Percentiles rank a stretch among this genome's conserved stretches.
Conservation (phyloP, 805 yeast genomes). For the Ogataea trehaloabstinens region DNA sequence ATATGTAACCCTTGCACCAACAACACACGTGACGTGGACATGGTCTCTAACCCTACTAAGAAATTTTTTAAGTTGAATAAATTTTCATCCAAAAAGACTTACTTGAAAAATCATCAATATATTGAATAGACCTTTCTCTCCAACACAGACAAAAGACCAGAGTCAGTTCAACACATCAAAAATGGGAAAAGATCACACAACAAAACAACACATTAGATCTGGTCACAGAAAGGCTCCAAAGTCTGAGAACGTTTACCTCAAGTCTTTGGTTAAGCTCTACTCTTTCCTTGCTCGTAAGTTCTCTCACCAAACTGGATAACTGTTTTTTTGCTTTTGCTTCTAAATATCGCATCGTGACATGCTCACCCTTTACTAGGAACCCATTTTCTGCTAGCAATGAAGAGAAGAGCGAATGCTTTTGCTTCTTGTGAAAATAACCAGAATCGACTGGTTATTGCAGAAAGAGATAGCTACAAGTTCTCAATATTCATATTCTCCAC, state of each 20-base stretch:
- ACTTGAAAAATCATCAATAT: neutral
- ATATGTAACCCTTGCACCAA: too few species aligned
- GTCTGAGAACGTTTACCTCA: conserved; percentile 98
- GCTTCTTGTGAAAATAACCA: neutral
- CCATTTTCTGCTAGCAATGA: too few species aligned
- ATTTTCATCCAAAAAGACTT: too few species aligned
- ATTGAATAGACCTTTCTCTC: neutral
- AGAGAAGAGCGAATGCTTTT: too few species aligned
- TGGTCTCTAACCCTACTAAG: too few species aligned
- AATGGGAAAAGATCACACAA: conserved; percentile 97
- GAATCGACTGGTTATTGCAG: neutral
- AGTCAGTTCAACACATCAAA: neutral
- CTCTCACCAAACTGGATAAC: conserved; percentile 6
- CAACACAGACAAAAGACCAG: neutral
- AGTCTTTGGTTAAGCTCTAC: conserved; percentile 96
- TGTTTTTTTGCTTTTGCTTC: conserved; percentile 25
- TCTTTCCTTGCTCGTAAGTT: conserved; percentile 99
- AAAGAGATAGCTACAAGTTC: too few species aligned
- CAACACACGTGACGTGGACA: too few species aligned
- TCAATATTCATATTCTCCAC: neutral
- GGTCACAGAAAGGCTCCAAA: conserved; percentile 99
- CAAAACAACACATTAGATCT: conserved; percentile 93
- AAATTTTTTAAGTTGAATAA: too few species aligned
- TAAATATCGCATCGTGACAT: conserved; percentile 2
- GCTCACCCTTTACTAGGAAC: too few species aligned